Base-by-base conservation (phyloP, 805 yeast genomes). In the Ogataea naganishii region DNA sequence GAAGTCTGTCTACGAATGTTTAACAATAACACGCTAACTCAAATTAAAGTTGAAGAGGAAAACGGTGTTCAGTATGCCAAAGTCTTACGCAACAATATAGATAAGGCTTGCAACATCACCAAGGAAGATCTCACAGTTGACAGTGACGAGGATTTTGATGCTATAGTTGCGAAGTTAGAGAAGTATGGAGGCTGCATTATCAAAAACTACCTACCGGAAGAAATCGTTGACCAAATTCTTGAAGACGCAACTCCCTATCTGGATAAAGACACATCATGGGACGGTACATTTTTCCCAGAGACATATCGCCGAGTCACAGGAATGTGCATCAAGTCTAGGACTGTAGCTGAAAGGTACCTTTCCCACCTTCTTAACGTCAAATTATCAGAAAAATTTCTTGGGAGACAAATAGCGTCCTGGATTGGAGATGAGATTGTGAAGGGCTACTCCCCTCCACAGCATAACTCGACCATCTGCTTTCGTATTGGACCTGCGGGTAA, bases 401-500 rank as follows among this genome's bases (percentile, higher is more conserved):
- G 37, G 6, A 37, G 39, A 21, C 27, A 33, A 21, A 45, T 41
- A 34, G 30, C 34, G 9, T 46, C 42, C 36, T 37, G 43, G 43
- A 36, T 37, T 14, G 53, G 53, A 7, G 35, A 44, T 4, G 37
- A 43, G 18, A 15, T 39, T 8, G 37, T 29, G 23, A 38, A 37
- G n/a, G 53, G 51, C 1, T 32, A 37, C 23, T 37, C 47, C 4
- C 39, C 41, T 8, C 40, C 47, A 18, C 43, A 43, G 23, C 31
- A 33, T 13, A 41, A 42, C 28, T 39, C 44, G 14, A 34, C 39
- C 4, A 41, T 46, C 23, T 33, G 44, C 11, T 44, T 41, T 33
- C 33, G 47, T 23, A 39, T 47, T 27, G 50, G 51, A 1, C 51
- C 53, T 7, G 49, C 48, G n/a, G 48, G 51, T n/a, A 26, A 26